Evolutionary conservation across 2,329 filamentous ascomycete genomes (phyloP), one percentile per base, ranked within the genome.

Genomic region (Trichoderma koningii): DNA sequence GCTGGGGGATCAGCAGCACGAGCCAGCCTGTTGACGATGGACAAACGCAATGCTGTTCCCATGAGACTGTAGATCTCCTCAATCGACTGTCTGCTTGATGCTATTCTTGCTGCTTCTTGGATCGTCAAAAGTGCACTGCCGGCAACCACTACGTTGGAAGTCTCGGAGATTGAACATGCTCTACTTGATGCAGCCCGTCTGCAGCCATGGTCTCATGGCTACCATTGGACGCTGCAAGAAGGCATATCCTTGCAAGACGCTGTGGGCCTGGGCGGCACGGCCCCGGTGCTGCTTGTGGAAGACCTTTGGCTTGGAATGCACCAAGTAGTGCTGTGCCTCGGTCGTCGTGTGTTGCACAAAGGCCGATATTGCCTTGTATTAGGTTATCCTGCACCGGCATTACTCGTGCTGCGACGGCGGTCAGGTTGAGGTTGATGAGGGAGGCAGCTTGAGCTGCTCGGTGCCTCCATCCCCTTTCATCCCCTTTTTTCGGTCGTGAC

Each of bases 101-200:
- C 45, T 55, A 42, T 55, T 55, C 38, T 48, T 51, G 28, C 38
- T 55, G 21, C 34, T 51, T 15, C 47, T 51, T 30, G 42, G 23
- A 52, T 21, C 57, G 34, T 34, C 57, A 9, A 52, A 41, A n/a
- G 5, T 41, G 57, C 57, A 61, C 57, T 61, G 57, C 57, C 57
- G 57, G 57, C 57, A 52, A 61, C 57, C 48, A 61, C 34, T 44
- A 44, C 38, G 30, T 17, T 30, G 17, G n/a, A 47, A 10, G 28
- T 50, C 59, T 63, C 59, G 59, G 59, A 63, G 59, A 63, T 63
- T 63, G 59, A 55, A 26, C 38, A 45, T 63, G 59, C 50, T 63
- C 21, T 63, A 55, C 50, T 38, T 63, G 59, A 55, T 63, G 59
- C 59, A 63, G 50, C 21, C 57, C 47, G 48, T 30, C 34, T 14